Conservation (phyloP, 768 basidiomycete species). For the Hygrophoropsis aurantiaca region DNA sequence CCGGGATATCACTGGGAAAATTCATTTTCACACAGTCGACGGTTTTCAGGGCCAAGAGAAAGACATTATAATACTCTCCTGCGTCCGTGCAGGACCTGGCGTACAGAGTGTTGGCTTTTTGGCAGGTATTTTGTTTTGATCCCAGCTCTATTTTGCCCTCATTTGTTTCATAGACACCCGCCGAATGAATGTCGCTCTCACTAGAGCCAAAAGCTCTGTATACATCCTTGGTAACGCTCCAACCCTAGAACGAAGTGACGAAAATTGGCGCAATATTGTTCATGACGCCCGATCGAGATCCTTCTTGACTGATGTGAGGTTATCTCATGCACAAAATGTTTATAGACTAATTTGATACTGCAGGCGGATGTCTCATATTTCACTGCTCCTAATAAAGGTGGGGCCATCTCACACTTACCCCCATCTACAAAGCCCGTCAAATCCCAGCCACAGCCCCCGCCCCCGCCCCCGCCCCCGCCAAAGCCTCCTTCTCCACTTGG, state of each 20-base stretch:
- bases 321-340: neutral
- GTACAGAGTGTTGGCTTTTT: constrained; percentile 85
- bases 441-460: constrained; percentile 13
- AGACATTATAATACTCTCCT: constrained; percentile 95
- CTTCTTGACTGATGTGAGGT: constrained; percentile 61
- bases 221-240: constrained; percentile 91
- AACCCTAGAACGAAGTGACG: constrained; percentile 85
- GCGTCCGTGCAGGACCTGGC: constrained; percentile 91
- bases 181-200: constrained; percentile 98
- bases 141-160: constrained; percentile 1
- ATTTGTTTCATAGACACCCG: constrained; percentile 55
- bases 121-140: constrained; percentile 47
- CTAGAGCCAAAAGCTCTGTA: constrained; percentile 91
- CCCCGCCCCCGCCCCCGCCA: constrained; percentile 12
- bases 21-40: constrained; percentile 97
- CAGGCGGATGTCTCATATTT: constrained; percentile 42
- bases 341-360: constrained; percentile 5
- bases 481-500: constrained; percentile 15
- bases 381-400: constrained; percentile 23
- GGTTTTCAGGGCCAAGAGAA: constrained; percentile 99
- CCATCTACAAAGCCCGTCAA: constrained; percentile 4
- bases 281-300: constrained; percentile 69
- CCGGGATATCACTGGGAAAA: constrained; percentile 57
- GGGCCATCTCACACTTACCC: neutral
- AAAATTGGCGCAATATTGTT: constrained; percentile 77